phyloP scores from a whole-genome alignment of 805 yeast species.

The Kregervanrija fluxuum region DNA sequence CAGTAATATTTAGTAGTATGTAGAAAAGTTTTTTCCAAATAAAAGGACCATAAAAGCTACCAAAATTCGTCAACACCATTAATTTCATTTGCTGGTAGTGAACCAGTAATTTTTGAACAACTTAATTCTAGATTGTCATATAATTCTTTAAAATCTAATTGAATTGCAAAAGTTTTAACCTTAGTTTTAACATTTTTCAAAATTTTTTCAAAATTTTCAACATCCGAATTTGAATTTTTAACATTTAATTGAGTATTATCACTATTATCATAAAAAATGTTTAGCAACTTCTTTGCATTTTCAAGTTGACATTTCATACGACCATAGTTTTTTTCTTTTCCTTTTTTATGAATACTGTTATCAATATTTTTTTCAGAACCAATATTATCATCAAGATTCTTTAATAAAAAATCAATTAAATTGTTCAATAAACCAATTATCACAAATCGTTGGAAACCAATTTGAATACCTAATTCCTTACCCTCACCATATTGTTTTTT shows the following conservation, averaged over 20 bases:
- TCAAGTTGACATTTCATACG: constrained; percentile 12
- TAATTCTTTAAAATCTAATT: constrained; percentile 17
- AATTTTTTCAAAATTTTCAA: constrained; percentile 20
- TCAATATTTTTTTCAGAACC: not conserved
- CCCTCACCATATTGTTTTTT: constrained; percentile 65
- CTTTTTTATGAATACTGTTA: constrained; percentile 2
- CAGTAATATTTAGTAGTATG: not conserved
- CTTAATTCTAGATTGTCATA: constrained; percentile 16
- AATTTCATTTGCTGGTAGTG: constrained; percentile 17
- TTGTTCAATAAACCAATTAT: constrained; percentile 63
- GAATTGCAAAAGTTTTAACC: constrained; percentile 19
- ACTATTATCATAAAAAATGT: constrained; percentile 14
- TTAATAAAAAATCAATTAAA: constrained; percentile 35
- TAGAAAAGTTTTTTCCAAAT: not conserved
- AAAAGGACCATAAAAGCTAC: constrained; percentile 10
- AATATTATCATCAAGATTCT: constrained; percentile 10
- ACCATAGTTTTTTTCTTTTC: constrained; percentile 12
- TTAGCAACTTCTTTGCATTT: constrained; percentile 15
- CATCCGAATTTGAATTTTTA: constrained; percentile 24
- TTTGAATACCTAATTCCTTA: constrained; percentile 74
- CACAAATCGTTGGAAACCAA: constrained; percentile 64
- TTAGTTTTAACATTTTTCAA: constrained; percentile 22
- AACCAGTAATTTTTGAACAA: constrained; percentile 19
- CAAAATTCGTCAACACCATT: constrained; percentile 17
- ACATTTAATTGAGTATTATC: constrained; percentile 8